A percentile compares a stretch with the other conserved stretches of the same genome.
These are phyloP conservation scores for Dioscorea dumetorum DNA, from an alignment of 106 monocot species.

Conservation along the genomic window DNA sequence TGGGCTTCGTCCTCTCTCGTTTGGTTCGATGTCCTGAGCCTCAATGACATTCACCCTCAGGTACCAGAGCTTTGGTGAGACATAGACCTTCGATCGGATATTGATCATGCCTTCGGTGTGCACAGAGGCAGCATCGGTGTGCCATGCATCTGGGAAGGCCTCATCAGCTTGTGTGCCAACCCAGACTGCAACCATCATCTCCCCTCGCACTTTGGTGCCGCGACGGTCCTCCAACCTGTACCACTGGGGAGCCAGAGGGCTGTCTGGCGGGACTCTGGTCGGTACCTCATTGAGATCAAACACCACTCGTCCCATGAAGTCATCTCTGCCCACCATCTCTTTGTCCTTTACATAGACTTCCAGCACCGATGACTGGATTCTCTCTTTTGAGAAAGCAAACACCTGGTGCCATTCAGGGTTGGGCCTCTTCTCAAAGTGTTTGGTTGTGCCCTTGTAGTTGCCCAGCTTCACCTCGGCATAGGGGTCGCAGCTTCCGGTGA, in stretches of 20 bases:
- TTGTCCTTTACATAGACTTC: slow-evolving; percentile 20
- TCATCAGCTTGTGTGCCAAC: slow-evolving; percentile 54
- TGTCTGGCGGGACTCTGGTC: slow-evolving; percentile 20
- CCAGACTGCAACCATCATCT: slow-evolving; percentile 60
- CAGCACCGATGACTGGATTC: slow-evolving; percentile 13
- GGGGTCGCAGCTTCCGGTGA: slow-evolving; percentile 15
- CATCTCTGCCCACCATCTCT: slow-evolving; percentile 15
- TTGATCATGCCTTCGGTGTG: slow-evolving; percentile 29
- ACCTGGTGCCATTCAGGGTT: slow-evolving; percentile 28
- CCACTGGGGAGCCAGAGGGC: slow-evolving; percentile 22
- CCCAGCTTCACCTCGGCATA: slow-evolving; percentile 23
- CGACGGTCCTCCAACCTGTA: slow-evolving; percentile 17
- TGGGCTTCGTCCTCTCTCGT: slow-evolving; percentile 1
- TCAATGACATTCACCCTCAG: slow-evolving; percentile 24
- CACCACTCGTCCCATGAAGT: slow-evolving; percentile 12
- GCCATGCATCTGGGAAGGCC: slow-evolving; percentile 61
- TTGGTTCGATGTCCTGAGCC: slow-evolving; percentile 22
- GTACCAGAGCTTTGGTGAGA: slow-evolving; percentile 36
- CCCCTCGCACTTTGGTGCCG: slow-evolving; percentile 16
- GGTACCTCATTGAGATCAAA: slow-evolving; percentile 27
- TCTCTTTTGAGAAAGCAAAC: slow-evolving; percentile 20
- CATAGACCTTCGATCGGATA: slow-evolving; percentile 31
- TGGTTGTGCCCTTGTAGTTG: slow-evolving; percentile 24
- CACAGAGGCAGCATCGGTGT: slow-evolving; percentile 40
- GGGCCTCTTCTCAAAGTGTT: slow-evolving; percentile 17